These are phyloP conservation scores for Ophiocordyceps camponoti-leonardi DNA, from an alignment of 2,329 filamentous ascomycete species.

Conservation along the genomic window DNA sequence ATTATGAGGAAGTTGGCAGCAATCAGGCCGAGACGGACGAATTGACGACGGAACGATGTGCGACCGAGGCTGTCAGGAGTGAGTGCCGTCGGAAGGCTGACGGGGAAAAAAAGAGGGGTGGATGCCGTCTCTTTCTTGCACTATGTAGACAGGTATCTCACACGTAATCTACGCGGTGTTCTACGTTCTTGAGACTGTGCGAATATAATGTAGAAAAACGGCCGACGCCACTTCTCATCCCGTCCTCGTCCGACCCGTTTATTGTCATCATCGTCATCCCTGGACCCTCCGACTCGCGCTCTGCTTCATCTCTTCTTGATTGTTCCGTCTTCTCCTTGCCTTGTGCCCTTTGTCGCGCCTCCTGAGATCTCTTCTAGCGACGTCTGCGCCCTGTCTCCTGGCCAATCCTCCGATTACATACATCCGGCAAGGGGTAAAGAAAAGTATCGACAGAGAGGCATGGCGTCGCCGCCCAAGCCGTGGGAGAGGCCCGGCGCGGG, in stretches of 20 bases:
- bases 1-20: too few relatives aligned
- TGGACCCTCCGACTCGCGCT: neutral
- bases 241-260: neutral
- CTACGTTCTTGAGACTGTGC: neutral
- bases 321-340: too few relatives aligned
- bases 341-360: too few relatives aligned
- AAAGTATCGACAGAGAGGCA: constrained; percentile 10
- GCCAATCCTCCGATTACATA: too few relatives aligned
- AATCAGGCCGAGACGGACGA: too few relatives aligned
- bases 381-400: too few relatives aligned
- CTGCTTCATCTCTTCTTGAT: too few relatives aligned
- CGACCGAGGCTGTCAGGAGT: constrained; percentile 1
- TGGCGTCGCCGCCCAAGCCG: constrained; percentile 84
- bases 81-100: neutral
- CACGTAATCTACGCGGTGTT: neutral
- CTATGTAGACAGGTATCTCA: neutral
- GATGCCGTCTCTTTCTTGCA: neutral
- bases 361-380: too few relatives aligned
- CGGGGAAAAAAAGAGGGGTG: neutral
- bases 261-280: too few relatives aligned
- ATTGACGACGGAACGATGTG: constrained; percentile 12
- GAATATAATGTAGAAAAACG: neutral
- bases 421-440: too few relatives aligned
- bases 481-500: constrained; percentile 69
- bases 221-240: too few relatives aligned